phyloP scores from a whole-genome alignment of 371 early-diverging fungal species.

The Chytridiales sp. region DNA sequence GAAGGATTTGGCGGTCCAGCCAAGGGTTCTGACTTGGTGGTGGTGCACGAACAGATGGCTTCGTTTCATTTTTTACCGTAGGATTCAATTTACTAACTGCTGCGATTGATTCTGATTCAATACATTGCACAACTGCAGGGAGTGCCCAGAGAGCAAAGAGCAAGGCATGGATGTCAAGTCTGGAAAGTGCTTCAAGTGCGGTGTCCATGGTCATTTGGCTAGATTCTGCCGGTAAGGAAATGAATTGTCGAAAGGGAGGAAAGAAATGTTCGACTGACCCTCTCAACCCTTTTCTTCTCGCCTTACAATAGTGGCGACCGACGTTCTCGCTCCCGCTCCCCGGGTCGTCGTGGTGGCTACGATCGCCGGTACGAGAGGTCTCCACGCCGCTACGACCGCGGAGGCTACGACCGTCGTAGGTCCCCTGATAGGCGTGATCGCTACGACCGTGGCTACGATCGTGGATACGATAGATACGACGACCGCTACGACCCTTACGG shows the following conservation, averaged over 20 bases:
- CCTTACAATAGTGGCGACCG: neutral
- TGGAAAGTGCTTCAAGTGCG: conserved; percentile 56
- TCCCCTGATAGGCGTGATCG: too few relatives aligned
- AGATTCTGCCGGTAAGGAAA: conserved; percentile 38
- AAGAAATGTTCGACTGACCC: too few relatives aligned
- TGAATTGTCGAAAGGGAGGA: neutral
- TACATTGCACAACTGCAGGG: conserved; percentile 24
- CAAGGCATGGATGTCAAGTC: conserved; percentile 46
- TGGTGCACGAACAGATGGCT: too few relatives aligned
- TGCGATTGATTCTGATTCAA: neutral
- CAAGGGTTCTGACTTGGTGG: too few relatives aligned
- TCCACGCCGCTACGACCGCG: conserved; percentile 23
- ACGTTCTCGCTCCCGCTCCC: conserved; percentile 22
- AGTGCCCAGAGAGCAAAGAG: conserved; percentile 47
- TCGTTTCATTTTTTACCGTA: neutral
- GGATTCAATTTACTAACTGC: neutral
- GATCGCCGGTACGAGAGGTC: conserved; percentile 11
- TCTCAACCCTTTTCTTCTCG: neutral
- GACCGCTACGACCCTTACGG: conserved; percentile 8
- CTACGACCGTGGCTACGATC: conserved; percentile 17
- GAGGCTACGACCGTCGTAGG: conserved; percentile 11
- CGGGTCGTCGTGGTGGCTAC: neutral
- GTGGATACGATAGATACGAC: conserved; percentile 6
- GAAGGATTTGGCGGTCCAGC: too few relatives aligned
- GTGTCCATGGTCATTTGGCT: conserved; percentile 47